Percentiles rank a stretch among this genome's conserved stretches.
Conservation (phyloP, 1,284 basidiomycete species). For the Fomitopsis pinicola region DNA sequence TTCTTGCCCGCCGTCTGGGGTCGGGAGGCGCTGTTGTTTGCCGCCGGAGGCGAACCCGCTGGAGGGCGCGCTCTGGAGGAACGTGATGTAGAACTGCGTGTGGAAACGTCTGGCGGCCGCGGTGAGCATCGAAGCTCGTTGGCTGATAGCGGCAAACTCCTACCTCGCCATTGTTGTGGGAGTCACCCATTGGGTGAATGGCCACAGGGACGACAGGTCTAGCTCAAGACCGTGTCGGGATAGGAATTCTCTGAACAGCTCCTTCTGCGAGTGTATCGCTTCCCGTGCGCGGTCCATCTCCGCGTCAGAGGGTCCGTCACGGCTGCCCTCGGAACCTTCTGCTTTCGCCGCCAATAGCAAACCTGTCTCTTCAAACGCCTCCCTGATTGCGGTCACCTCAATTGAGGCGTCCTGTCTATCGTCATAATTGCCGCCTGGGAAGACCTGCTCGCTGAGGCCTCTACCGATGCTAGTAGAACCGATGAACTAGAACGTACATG, state of each 20-base stretch:
- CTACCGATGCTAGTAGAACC: neutral
- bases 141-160: constrained; percentile 3
- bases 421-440: constrained; percentile 70
- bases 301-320: constrained; percentile 27
- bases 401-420: constrained; percentile 51
- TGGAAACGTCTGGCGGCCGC: constrained; percentile 52
- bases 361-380: constrained; percentile 73
- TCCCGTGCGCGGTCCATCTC: constrained; percentile 50
- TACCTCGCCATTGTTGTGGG: constrained; percentile 50
- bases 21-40: constrained; percentile 55
- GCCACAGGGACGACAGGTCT: constrained; percentile 44
- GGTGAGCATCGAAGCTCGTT: neutral
- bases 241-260: constrained; percentile 53
- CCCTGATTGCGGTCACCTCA: constrained; percentile 59
- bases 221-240: constrained; percentile 36
- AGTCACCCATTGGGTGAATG: constrained; percentile 71
- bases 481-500: constrained; percentile 41
- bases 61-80: constrained; percentile 42
- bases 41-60: constrained; percentile 47
- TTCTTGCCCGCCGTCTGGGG: constrained; percentile 65
- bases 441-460: constrained; percentile 43
- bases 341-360: constrained; percentile 49
- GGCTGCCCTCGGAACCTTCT: constrained; percentile 11
- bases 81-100: constrained; percentile 61
- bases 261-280: constrained; percentile 48